Percentiles rank a stretch among this genome's conserved stretches.
These are phyloP conservation scores for Neonectria punicea DNA, from an alignment of 2,329 filamentous ascomycete species.

Conservation along the genomic window DNA sequence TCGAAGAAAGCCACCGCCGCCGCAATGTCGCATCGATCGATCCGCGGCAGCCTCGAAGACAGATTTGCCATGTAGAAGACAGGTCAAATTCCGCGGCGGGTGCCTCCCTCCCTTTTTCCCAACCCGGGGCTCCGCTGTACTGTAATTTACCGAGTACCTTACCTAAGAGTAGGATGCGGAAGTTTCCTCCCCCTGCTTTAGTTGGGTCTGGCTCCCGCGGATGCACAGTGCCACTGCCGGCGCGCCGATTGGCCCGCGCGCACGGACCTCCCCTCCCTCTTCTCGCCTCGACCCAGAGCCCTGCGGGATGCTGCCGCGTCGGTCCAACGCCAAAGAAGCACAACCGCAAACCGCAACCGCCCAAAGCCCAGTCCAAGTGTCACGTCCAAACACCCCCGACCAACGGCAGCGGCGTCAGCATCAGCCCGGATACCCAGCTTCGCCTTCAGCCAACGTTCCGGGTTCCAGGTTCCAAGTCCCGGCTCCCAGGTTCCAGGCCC, in stretches of 20 bases:
- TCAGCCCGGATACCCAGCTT: neutral
- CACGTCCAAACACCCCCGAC: no score
- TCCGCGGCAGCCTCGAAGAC: neutral
- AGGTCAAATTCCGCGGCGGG: no score
- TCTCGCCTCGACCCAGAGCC: slow-evolving; percentile 16
- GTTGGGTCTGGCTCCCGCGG: neutral
- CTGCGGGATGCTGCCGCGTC: slow-evolving; percentile 9
- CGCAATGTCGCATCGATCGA: neutral
- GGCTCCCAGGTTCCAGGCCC: neutral
- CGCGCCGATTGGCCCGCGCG: slow-evolving; percentile 17
- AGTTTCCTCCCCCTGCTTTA: neutral
- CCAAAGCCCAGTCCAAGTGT: neutral
- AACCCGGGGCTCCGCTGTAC: neutral
- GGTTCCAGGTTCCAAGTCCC: neutral
- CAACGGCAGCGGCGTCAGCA: neutral
- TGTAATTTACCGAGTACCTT: no score
- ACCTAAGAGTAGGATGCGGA: no score
- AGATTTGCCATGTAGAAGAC: no score
- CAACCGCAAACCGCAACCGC: neutral
- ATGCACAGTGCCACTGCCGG: slow-evolving; percentile 19
- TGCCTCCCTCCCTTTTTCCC: neutral
- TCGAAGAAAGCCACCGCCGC: neutral
- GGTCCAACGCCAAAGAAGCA: slow-evolving; percentile 5
- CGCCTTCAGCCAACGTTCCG: neutral
- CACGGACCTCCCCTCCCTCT: slow-evolving; percentile 26